Evolutionary conservation across 257 asterid genomes (phyloP), one percentile per base, ranked within the genome.

Genomic region (Plantago elongata): DNA sequence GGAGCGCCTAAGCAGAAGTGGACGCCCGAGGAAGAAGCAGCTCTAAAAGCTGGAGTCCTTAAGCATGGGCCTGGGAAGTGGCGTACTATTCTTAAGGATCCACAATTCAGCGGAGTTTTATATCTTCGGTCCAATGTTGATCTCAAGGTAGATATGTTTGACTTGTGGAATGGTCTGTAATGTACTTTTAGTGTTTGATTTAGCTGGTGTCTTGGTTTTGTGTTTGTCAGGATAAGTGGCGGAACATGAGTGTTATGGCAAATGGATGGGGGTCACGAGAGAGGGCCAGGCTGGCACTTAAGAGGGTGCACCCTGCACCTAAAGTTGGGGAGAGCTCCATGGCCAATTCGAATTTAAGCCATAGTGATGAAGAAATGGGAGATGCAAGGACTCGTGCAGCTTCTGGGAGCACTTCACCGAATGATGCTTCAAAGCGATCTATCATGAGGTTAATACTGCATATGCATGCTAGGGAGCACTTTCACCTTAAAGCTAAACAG

Each of bases 1-100:
- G 98, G 98, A 45, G 98, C 96, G 62, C 98, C 98, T 43, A 91
- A 91, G 82, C 98, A 91, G 59, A 91, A 91, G 73, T 91, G 98
- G 98, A 88, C 96, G 72, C 81, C 95, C 17, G 98, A 88, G 72
- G 98, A 91, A 78, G 98, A 91, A 78, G 94, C 92, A 29, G 98
- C 98, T 64, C 98, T 91, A 55, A 91, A 84, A 84, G 95, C 96
- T 66, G 98, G 98, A 66, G 88, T 91, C 55, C 83, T 83, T 59
- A 91, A 91, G 78, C 98, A 91, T 68, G 98, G 98, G 37, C 83
- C 93, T 22, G 98, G 98, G 57, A 91, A 88, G 78, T 91, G 98
- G 98, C 95, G 98, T 22, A 86, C 96, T 14, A 91, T 91, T 70
- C 92, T 91, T 40, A 91, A 84, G 79, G 98, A 91, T 65, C 96